Evolutionary conservation across 2,329 filamentous ascomycete genomes (phyloP).

Genomic region (Apiospora arundinis): DNA sequence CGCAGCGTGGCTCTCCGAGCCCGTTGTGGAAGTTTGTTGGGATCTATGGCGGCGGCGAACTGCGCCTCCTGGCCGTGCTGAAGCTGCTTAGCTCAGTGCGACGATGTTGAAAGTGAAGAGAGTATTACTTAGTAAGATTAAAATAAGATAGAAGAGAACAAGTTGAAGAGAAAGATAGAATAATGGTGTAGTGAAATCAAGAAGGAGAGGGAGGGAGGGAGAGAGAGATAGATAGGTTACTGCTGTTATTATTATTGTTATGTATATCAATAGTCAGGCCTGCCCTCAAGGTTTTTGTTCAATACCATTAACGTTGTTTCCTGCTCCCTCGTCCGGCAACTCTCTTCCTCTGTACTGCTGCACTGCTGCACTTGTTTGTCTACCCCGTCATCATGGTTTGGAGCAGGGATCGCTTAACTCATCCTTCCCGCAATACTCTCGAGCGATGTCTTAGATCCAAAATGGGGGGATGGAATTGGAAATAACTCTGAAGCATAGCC

Average conservation of each 20-base stretch:
- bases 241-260: neutral
- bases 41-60: slow-evolving; percentile 5
- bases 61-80: slow-evolving; percentile 12
- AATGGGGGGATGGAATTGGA: neutral
- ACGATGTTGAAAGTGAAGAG: neutral
- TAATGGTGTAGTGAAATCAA: neutral
- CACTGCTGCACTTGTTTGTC: too few species aligned
- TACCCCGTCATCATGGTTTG: neutral
- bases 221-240: neutral
- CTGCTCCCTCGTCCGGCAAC: neutral
- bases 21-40: slow-evolving; percentile 1
- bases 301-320: neutral
- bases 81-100: neutral
- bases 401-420: neutral
- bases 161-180: neutral
- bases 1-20: neutral
- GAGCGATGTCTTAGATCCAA: slow-evolving; percentile 14
- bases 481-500: slow-evolving; percentile 5
- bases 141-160: neutral
- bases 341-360: neutral
- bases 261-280: neutral
- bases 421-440: slow-evolving; percentile 6
- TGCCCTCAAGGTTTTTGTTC: neutral
- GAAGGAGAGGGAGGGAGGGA: too few species aligned
- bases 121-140: neutral